These are phyloP conservation scores for Marasmius fiardii DNA, from an alignment of 1,284 basidiomycete genomes.

Conservation along the genomic window DNA sequence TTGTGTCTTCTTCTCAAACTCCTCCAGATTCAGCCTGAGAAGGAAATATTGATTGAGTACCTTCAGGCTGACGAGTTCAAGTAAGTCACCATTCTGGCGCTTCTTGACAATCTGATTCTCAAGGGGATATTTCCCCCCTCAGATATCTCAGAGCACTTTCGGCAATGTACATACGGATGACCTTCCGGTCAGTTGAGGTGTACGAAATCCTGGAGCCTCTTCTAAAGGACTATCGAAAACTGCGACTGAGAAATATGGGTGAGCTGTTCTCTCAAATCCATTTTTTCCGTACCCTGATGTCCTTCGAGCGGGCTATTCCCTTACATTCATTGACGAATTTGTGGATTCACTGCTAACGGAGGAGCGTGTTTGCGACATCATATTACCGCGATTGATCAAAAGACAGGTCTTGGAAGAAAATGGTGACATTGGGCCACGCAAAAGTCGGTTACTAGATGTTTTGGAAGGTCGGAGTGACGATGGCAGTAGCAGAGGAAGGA, in stretches of 20 bases:
- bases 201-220: constrained; percentile 94
- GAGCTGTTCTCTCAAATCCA: background rate
- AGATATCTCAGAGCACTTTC: constrained; percentile 94
- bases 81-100: constrained; percentile 45
- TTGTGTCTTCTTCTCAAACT: constrained; percentile 91
- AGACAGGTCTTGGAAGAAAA: constrained; percentile 89
- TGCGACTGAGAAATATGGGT: background rate
- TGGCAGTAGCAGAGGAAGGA: constrained; percentile 34
- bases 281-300: constrained; percentile 5
- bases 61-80: constrained; percentile 96
- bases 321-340: constrained; percentile 93
- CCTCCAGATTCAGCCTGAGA: constrained; percentile 95
- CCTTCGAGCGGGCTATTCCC: constrained; percentile 66
- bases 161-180: constrained; percentile 93
- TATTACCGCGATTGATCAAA: constrained; percentile 87
- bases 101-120: background rate
- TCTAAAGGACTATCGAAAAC: background rate
- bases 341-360: constrained; percentile 62
- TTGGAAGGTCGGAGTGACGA: constrained; percentile 70
- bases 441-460: constrained; percentile 78
- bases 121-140: background rate
- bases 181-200: constrained; percentile 86
- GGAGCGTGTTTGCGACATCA: constrained; percentile 95
- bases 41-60: constrained; percentile 94
- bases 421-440: constrained; percentile 81